Conservation (phyloP, 805 yeast genomes). For the Henningerozyma blattae region DNA sequence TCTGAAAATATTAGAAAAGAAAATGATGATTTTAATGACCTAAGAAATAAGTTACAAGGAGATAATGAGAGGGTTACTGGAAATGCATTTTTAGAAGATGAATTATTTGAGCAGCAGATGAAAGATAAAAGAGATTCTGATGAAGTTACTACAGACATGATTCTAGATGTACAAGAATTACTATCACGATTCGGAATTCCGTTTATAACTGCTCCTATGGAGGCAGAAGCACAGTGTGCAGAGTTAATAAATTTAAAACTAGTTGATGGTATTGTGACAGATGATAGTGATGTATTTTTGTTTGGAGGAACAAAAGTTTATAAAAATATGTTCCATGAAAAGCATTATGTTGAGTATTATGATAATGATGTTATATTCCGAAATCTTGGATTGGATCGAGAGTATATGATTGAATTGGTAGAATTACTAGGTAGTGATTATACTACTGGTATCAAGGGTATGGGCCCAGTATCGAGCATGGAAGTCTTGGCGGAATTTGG, state of each 20-base stretch:
- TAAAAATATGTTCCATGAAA: slow-evolving; percentile 89
- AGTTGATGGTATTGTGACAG: slow-evolving; percentile 93
- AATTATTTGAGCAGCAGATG: slow-evolving; percentile 46
- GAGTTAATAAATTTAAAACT: slow-evolving; percentile 52
- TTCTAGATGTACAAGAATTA: slow-evolving; percentile 81
- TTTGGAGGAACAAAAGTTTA: slow-evolving; percentile 82
- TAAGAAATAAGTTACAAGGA: slow-evolving; percentile 31
- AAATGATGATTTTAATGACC: slow-evolving; percentile 56
- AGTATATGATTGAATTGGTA: slow-evolving; percentile 68
- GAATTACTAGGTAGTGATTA: slow-evolving; percentile 86
- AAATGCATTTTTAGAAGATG: slow-evolving; percentile 27
- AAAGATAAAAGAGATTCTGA: slow-evolving; percentile 80
- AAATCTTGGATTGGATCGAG: slow-evolving; percentile 53
- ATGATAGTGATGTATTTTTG: slow-evolving; percentile 91
- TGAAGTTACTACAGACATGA: slow-evolving; percentile 78
- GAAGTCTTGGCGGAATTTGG: slow-evolving; percentile 83
- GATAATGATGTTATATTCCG: slow-evolving; percentile 42
- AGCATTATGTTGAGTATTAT: slow-evolving; percentile 83
- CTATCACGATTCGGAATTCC: slow-evolving; percentile 87
- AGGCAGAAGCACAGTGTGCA: slow-evolving; percentile 98
- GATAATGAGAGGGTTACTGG: slow-evolving; percentile 13
- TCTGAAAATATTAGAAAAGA: slow-evolving; percentile 55
- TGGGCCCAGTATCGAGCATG: slow-evolving; percentile 89
- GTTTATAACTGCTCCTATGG: slow-evolving; percentile 92
- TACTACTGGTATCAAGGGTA: slow-evolving; percentile 82